These are phyloP conservation scores for Immersiella caudata DNA, from an alignment of 495 filamentous ascomycete genomes.

Conservation along the genomic window DNA sequence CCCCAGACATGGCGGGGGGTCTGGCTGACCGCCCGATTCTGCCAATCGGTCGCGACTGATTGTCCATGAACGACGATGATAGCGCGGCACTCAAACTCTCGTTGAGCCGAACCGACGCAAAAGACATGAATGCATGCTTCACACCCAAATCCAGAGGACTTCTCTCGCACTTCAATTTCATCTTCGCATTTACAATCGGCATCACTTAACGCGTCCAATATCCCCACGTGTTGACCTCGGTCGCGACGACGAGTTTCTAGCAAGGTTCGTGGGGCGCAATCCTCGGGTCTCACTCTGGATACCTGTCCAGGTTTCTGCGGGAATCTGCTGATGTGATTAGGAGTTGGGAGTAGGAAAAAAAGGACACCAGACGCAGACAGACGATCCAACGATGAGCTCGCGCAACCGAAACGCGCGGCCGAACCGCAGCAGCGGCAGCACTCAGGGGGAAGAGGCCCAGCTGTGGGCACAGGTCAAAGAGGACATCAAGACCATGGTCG, in stretches of 20 bases:
- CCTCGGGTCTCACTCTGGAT: not conserved
- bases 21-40: slow-evolving; percentile 17
- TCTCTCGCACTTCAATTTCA: not conserved
- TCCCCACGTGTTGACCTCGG: not conserved
- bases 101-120: not conserved
- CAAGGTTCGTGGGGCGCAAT: not conserved
- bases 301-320: too few relatives aligned
- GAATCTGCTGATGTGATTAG: too few relatives aligned
- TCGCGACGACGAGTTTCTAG: not conserved
- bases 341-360: not conserved
- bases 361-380: not conserved
- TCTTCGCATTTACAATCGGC: not conserved
- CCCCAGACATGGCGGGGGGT: not conserved
- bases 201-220: not conserved
- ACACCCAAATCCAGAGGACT: not conserved
- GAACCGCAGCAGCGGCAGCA: slow-evolving; percentile 51
- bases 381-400: slow-evolving; percentile 42
- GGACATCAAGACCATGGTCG: slow-evolving; percentile 42
- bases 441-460: slow-evolving; percentile 51
- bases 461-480: slow-evolving; percentile 52
- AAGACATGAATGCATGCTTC: not conserved
- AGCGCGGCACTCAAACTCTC: not conserved
- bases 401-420: slow-evolving; percentile 50
- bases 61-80: not conserved
- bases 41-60: slow-evolving; percentile 7